Evolutionary conservation across 805 yeast species (phyloP), one percentile per base, ranked within the genome.

Genomic region (Wickerhamomyces hampshirensis): DNA sequence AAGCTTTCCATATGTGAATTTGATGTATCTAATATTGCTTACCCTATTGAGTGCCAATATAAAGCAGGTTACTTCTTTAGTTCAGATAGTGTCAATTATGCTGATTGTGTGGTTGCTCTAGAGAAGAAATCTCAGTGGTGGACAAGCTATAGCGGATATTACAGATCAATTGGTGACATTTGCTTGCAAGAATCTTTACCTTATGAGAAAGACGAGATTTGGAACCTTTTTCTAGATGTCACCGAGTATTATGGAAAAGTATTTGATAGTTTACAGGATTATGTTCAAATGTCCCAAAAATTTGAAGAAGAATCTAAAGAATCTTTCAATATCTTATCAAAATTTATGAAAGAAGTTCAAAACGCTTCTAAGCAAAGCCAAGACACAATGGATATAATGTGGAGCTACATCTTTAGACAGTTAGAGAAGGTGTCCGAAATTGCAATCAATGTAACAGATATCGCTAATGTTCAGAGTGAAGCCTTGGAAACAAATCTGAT

Each of bases 121-220:
- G 73, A 73, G 37, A 47, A 47, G 16, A 58, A 63, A 3, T 63
- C 76, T 0, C 83, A 80, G 46, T 75, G 80, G 70, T 82, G 91
- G 91, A 80, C 88, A 0, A 76, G 81, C 0, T 81, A 71, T 50
- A 78, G 78, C 43, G 86, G 86, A 0, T 73, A 80, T 48, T 80
- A 73, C 52, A 66, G 77, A 31, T 67, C 71, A 23, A 59, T 80
- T 4, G 63, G 73, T 2, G 63, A 66, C 2, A 59, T 79, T 0
- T 82, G 88, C 47, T 57, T 59, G 42, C 77, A 73, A 38, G 69
- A 72, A 31, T 61, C 75, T 0, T 43, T 71, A 1, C 79, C 80
- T 0, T 72, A 53, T 46, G 75, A 73, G 39, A 74, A 73, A 44
- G 73, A 71, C 23, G 75, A 70, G 37, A 62, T 76, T 0, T 39